A percentile compares a stretch with the other conserved stretches of the same genome.
Conservation (phyloP, 306 rosid species). For the Castanea mollissima region DNA sequence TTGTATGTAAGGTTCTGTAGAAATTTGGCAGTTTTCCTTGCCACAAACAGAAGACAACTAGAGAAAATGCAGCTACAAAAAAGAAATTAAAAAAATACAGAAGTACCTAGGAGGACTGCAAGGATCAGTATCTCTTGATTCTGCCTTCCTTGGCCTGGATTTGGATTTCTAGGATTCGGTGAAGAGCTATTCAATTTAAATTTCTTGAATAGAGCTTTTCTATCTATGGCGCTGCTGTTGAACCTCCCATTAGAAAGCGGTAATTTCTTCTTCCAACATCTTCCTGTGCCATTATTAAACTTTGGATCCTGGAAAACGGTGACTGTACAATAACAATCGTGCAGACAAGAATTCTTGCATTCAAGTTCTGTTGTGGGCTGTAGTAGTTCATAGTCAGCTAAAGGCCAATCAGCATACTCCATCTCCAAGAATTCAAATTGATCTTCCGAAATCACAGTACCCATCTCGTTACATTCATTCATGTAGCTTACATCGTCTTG, state of each 20-base stretch:
- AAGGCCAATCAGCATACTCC: not conserved
- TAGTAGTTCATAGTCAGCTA: not conserved
- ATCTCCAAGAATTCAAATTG: not conserved
- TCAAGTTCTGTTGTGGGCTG: not conserved
- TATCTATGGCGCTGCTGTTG: not conserved
- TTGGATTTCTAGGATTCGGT: not conserved
- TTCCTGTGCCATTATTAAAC: not conserved
- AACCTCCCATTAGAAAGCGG: conserved; percentile 1
- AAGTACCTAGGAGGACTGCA: not conserved
- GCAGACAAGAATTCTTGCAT: not conserved
- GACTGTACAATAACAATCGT: not conserved
- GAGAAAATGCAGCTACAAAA: not conserved
- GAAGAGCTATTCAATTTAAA: not conserved
- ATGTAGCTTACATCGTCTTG: not conserved
- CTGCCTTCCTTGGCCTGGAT: not conserved
- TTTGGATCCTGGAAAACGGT: not conserved
- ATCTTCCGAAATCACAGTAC: not conserved
- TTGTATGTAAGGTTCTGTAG: not conserved
- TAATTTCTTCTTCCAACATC: not conserved
- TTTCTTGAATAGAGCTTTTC: not conserved
- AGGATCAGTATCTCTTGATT: not conserved
- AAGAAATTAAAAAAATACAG: not conserved
- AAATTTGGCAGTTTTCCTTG: not conserved
- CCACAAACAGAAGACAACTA: not conserved
- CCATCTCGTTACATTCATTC: not conserved